phyloP scores from a whole-genome alignment of 371 early-diverging fungal species.

The Lichtheimia corymbifera region DNA sequence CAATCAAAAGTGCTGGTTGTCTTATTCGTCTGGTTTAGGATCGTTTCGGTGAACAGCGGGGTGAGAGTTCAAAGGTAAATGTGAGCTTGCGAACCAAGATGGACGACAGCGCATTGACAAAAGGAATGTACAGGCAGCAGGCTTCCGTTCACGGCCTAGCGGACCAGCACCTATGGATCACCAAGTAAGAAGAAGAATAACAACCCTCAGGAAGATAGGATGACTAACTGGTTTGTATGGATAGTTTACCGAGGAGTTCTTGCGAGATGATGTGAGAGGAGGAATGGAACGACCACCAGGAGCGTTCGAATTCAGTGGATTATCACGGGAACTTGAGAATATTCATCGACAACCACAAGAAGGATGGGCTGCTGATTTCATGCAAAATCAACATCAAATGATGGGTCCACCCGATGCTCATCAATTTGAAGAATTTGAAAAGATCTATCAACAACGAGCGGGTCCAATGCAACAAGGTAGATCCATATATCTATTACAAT shows the following conservation, averaged over 20 bases:
- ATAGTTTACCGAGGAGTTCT: constrained; percentile 45
- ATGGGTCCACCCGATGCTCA: constrained; percentile 24
- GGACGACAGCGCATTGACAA: background rate
- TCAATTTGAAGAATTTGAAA: constrained; percentile 64
- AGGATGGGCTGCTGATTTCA: constrained; percentile 75
- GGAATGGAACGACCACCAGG: constrained; percentile 32
- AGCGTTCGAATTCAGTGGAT: constrained; percentile 57
- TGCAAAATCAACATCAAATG: constrained; percentile 46
- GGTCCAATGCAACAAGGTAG: background rate
- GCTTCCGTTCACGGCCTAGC: constrained; percentile 30
- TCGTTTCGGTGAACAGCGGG: constrained; percentile 52
- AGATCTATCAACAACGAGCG: constrained; percentile 44
- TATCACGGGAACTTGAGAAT: constrained; percentile 57
- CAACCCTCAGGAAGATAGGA: no score
- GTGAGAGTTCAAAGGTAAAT: constrained; percentile 59
- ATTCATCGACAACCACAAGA: constrained; percentile 36
- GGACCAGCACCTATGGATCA: constrained; percentile 9
- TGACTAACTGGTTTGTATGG: constrained; percentile 3
- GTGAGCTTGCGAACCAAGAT: constrained; percentile 6
- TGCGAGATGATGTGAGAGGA: constrained; percentile 37
- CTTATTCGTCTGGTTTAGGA: constrained; percentile 44
- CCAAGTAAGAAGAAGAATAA: constrained; percentile 18
- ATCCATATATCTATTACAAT: background rate
- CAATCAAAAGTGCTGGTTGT: constrained; percentile 5
- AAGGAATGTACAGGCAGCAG: constrained; percentile 18